Evolutionary conservation across 768 basidiomycete genomes (phyloP).

Genomic region (Suillus weaverae): DNA sequence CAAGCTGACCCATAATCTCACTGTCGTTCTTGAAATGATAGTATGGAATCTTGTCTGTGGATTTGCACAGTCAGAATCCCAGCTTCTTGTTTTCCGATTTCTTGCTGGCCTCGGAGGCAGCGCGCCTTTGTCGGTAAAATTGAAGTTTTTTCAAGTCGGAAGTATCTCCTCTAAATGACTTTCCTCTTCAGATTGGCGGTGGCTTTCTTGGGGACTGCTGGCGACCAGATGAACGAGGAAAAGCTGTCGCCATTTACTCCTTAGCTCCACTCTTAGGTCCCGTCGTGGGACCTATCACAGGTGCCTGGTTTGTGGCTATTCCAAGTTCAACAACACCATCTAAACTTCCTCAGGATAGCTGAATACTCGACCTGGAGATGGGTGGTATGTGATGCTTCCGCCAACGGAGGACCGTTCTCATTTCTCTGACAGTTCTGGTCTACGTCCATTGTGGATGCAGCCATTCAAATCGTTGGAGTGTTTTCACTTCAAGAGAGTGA

Average conservation of each 20-base stretch:
- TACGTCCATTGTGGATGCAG: conserved; percentile 55
- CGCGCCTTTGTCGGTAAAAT: conserved; percentile 54
- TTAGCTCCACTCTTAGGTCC: conserved; percentile 68
- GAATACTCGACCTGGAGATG: conserved; percentile 68
- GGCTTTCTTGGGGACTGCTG: conserved; percentile 67
- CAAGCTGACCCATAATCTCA: not conserved
- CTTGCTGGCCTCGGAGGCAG: conserved; percentile 72
- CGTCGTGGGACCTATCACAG: conserved; percentile 60
- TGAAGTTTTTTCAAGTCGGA: not conserved
- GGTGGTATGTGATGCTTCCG: conserved; percentile 46
- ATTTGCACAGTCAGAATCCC: conserved; percentile 56
- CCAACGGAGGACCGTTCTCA: not conserved
- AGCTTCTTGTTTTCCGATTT: conserved; percentile 69
- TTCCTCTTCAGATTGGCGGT: conserved; percentile 51
- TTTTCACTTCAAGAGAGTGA: conserved; percentile 65
- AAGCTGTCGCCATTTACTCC: conserved; percentile 63
- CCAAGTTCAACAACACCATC: not conserved
- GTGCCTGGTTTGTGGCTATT: conserved; percentile 47
- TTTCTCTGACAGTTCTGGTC: conserved; percentile 56
- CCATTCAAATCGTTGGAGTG: conserved; percentile 55
- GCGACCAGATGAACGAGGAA: conserved; percentile 59
- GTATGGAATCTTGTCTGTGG: conserved; percentile 67
- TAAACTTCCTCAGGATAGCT: conserved; percentile 40
- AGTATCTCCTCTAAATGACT: not conserved
- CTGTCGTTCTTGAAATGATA: conserved; percentile 16